Base-by-base conservation (phyloP, 75 land plant genomes). In the Isoetes taiwanensis region DNA sequence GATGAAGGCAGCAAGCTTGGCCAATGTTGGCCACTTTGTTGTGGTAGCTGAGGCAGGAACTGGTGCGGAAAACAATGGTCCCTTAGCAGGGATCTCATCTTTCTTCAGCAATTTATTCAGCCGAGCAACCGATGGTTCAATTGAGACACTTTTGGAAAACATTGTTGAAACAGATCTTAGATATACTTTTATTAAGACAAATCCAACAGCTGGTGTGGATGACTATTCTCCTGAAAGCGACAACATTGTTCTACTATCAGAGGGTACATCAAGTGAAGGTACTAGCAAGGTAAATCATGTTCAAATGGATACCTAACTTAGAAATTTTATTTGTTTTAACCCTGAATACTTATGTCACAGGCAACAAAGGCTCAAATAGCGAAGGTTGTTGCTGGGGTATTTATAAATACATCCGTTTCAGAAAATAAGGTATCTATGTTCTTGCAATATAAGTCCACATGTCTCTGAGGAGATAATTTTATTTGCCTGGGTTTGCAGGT, bases 41-140 rank as follows among this genome's bases (percentile, higher is more conserved):
- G 70, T 89, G 2, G 66, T 88, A 32, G 81, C 73, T 61, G 84
- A 82, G 32, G 16, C 72, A 43, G 68, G 72, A 14, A 26, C 59
- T 19, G 67, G 67, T 21, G 41, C 53, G 1, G 1, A 59, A n/a
- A 0, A 19, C 3, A 26, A 26, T 26, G 86, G 82, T 52, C 83
- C 83, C 6, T 67, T 93, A 9, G 83, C 83, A 23, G 94, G 94
- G 12, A 62, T 93, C 54, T 46, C 83, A 0, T 66, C 77, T 0
- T 93, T 93, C 72, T 88, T 93, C 74, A 72, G 52, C 59, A 83
- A 79, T 37, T 63, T 93, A 30, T 93, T 93, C 59, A 42, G 77
- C 1, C 39, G 54, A 52, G 57, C 75, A 42, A 73, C 65, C 52
- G 73, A 66, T 16, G 56, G 77, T 59, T 57, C 77, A 6, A 30